Evolutionary conservation across 2,329 filamentous ascomycete genomes (phyloP), one percentile per base, ranked within the genome.

Genomic region (Trichoderma polysporum): DNA sequence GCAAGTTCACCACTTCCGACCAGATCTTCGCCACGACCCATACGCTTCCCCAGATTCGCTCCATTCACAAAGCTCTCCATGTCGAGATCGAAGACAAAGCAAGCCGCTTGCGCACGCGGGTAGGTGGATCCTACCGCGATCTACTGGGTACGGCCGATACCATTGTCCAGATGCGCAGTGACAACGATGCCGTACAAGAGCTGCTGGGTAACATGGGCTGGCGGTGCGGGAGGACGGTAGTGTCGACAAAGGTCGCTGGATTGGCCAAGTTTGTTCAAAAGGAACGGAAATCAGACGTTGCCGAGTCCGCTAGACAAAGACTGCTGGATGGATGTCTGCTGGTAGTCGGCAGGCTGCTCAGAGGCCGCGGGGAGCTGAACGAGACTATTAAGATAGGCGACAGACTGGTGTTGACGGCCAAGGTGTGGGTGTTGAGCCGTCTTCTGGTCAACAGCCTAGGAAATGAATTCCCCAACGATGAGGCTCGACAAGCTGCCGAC

Each of bases 81-180:
- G 80, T 79, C 10, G 82, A 85, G 70, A 84, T 88, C 71, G 87
- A 89, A 69, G 87, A 90, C 75, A 88, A 88, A 73, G 83, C 86
- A 37, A 81, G 81, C 58, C 86, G 87, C 35, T 81, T 90, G 73
- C 86, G 88, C 71, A 88, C 84, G 19, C 85, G 88, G 75, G 88
- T 90, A 69, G 88, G 88, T 71, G 83, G 81, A 67, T 88, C 86
- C 74, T 98, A 98, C 79, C 91, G 94, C 71, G 92, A 95, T 73
- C 88, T 98, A 9, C 88, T 98, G 29, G 92, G 92, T 61, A 97
- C 94, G 0, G 94, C 94, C 64, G 94, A 97, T 79, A 90, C 90
- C n/a, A 98, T 98, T 71, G 91, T 97, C 64, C 86, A 89, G 68
- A 97, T 98, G 92, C 91, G 92, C 71, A 80, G 79, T 45, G 89